phyloP scores from a whole-genome alignment of 129 eudicot species.

The Pittosporum tobira region DNA sequence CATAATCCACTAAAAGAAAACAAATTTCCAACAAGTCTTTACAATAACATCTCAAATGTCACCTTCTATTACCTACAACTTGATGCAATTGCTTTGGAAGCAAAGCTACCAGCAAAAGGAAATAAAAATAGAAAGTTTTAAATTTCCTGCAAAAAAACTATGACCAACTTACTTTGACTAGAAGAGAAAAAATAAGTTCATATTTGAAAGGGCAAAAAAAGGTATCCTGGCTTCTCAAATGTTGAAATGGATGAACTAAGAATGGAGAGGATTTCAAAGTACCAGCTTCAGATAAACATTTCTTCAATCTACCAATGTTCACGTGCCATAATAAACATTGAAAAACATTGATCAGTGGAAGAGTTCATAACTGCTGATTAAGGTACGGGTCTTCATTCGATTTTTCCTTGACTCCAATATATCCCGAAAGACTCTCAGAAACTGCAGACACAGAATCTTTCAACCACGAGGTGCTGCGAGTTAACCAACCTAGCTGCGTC shows the following conservation, averaged over 20 bases:
- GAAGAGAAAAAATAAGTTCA: neutral
- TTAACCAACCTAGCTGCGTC: slow-evolving; percentile 42
- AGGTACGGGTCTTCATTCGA: slow-evolving; percentile 42
- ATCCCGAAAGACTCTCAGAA: slow-evolving; percentile 41
- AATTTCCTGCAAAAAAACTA: neutral
- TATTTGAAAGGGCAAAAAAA: neutral
- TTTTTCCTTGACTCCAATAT: slow-evolving; percentile 37
- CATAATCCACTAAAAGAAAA: too few species aligned
- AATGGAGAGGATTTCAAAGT: neutral
- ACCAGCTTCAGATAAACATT: neutral
- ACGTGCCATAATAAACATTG: neutral
- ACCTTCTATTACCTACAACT: neutral
- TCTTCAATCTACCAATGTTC: slow-evolving; percentile 1
- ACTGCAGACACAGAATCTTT: slow-evolving; percentile 41
- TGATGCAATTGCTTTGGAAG: neutral
- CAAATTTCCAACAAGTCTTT: too few species aligned
- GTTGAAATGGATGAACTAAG: neutral
- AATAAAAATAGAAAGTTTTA: neutral
- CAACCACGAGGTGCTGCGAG: slow-evolving; percentile 66
- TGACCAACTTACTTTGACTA: neutral
- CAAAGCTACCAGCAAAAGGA: neutral
- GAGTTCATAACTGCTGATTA: slow-evolving; percentile 53
- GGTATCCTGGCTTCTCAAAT: slow-evolving; percentile 1
- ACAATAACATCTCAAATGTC: too few species aligned
- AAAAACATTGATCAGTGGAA: slow-evolving; percentile 6